Percentiles rank a stretch among this genome's conserved stretches.
Conservation (phyloP, 768 basidiomycete genomes). For the Termitomyces sp. region DNA sequence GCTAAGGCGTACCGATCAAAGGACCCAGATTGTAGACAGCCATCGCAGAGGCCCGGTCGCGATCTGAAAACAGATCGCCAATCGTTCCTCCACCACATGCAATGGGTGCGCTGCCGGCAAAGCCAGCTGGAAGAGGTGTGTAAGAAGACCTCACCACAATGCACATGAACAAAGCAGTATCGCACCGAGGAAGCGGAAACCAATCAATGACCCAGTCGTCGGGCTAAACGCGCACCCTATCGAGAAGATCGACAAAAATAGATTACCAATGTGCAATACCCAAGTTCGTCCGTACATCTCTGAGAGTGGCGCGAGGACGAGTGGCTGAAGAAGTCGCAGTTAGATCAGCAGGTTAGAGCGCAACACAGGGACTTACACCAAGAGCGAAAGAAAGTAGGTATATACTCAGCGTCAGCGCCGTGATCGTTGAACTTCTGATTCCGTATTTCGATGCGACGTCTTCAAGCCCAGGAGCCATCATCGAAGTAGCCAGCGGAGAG, state of each 20-base stretch:
- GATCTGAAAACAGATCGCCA: conserved; percentile 65
- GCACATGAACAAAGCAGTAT: background rate
- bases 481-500: conserved; percentile 45
- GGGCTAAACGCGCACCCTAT: conserved; percentile 72
- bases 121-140: conserved; percentile 44
- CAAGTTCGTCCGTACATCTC: conserved; percentile 74
- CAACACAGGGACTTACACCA: conserved; percentile 36
- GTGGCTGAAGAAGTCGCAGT: conserved; percentile 34
- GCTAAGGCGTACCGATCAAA: conserved; percentile 43
- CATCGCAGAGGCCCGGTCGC: conserved; percentile 59
- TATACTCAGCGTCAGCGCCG: conserved; percentile 62
- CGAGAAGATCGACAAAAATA: conserved; percentile 61
- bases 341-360: background rate
- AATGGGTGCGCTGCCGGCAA: conserved; percentile 63
- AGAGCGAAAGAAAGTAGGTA: conserved; percentile 70
- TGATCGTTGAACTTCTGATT: conserved; percentile 50
- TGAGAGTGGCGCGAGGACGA: conserved; percentile 65
- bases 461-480: conserved; percentile 74
- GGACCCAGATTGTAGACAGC: conserved; percentile 65
- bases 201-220: conserved; percentile 50
- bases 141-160: background rate
- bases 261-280: conserved; percentile 67
- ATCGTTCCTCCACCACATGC: conserved; percentile 64
- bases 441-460: conserved; percentile 51
- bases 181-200: conserved; percentile 68